A percentile compares a stretch with the other conserved stretches of the same genome.
Evolutionary conservation across 2,329 filamentous ascomycete genomes (phyloP).

Genomic region (Calcarisporium arbuscula): DNA sequence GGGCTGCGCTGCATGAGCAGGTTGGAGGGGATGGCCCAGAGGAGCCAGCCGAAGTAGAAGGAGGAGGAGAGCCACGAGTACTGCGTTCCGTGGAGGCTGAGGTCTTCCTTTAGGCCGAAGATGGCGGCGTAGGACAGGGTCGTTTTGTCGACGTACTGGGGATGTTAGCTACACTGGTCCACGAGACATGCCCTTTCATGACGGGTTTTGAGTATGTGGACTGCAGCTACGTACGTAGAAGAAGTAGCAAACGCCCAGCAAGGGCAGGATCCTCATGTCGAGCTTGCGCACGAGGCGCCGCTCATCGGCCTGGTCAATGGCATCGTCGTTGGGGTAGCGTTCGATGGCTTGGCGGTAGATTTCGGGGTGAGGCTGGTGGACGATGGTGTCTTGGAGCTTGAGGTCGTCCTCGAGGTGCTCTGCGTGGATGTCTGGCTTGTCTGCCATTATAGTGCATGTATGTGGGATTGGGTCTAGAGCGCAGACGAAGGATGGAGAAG

Average conservation of each 20-base stretch:
- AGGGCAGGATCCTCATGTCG: conserved; percentile 29
- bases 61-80: conserved; percentile 40
- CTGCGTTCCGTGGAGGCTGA: conserved; percentile 48
- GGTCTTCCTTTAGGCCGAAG: conserved; percentile 55
- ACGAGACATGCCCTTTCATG: no score
- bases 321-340: conserved; percentile 29
- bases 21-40: conserved; percentile 27
- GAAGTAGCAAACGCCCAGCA: conserved; percentile 34
- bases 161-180: no score
- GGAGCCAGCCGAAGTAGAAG: conserved; percentile 33
- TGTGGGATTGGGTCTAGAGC: no score
- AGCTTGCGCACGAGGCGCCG: conserved; percentile 28
- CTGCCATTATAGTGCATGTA: no score
- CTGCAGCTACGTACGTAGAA: conserved; percentile 23
- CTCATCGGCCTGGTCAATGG: conserved; percentile 27
- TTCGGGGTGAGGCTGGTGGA: conserved; percentile 17
- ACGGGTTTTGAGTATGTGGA: no score
- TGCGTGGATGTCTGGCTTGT: conserved; percentile 5
- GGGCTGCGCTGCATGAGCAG: conserved; percentile 25
- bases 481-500: no score
- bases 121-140: conserved; percentile 58
- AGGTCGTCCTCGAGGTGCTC: conserved; percentile 14
- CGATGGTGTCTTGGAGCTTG: conserved; percentile 8
- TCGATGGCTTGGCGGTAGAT: conserved; percentile 29
- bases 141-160: conserved; percentile 36